Conservation (phyloP, 2,329 filamentous ascomycete genomes). For the Colletotrichum shisoi region DNA sequence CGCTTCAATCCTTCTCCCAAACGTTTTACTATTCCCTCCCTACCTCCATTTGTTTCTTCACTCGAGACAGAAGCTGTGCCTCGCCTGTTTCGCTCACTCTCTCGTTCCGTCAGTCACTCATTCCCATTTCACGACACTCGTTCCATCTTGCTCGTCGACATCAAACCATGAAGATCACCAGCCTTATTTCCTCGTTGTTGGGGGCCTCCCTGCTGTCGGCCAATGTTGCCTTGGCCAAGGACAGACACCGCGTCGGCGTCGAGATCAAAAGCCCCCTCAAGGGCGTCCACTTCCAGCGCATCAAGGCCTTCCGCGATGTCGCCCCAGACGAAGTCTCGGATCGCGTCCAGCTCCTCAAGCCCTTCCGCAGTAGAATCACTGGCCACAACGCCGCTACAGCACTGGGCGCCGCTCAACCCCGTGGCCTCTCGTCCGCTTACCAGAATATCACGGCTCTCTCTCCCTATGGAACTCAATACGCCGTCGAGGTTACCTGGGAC, state of each 20-base stretch:
- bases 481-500: conserved; percentile 53
- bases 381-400: conserved; percentile 46
- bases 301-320: conserved; percentile 44
- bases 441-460: conserved; percentile 53
- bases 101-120: conserved; percentile 15
- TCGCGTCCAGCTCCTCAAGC: conserved; percentile 49
- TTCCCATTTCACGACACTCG: conserved; percentile 20
- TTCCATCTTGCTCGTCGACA: background rate
- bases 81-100: conserved; percentile 10
- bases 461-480: conserved; percentile 54
- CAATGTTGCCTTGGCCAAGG: conserved; percentile 21
- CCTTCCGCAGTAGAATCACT: conserved; percentile 43
- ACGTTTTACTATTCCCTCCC: background rate
- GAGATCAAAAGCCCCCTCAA: conserved; percentile 51
- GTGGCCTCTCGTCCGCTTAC: conserved; percentile 39
- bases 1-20: background rate
- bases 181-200: conserved; percentile 19
- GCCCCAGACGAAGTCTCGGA: conserved; percentile 45
- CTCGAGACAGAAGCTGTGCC: background rate
- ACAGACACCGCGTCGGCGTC: conserved; percentile 18
- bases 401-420: conserved; percentile 40
- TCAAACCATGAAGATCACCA: conserved; percentile 34
- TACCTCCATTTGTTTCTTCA: background rate
- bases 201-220: conserved; percentile 21
- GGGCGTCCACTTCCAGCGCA: conserved; percentile 50